These are phyloP conservation scores for Terana coerulea DNA, from an alignment of 768 basidiomycete species.

Conservation along the genomic window DNA sequence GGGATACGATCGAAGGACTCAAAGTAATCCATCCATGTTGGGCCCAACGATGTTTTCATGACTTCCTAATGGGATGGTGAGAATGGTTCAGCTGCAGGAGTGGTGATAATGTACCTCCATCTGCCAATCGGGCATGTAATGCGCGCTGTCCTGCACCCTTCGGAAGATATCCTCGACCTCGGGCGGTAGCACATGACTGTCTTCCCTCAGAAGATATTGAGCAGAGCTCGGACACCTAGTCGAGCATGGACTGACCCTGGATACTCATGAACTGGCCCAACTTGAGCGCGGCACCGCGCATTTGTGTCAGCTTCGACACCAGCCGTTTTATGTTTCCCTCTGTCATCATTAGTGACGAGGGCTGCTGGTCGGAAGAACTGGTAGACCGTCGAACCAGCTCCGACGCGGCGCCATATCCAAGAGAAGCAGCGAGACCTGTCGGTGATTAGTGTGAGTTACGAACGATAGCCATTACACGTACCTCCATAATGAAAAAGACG, in stretches of 20 bases:
- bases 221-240: not conserved
- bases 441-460: not conserved
- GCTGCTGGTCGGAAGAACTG: conserved; percentile 28
- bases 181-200: conserved; percentile 83
- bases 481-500: conserved; percentile 94
- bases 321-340: conserved; percentile 88
- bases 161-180: conserved; percentile 88
- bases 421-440: conserved; percentile 83
- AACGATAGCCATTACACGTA: conserved; percentile 26
- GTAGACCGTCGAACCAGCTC: conserved; percentile 76
- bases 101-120: conserved; percentile 77
- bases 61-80: conserved; percentile 47
- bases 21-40: conserved; percentile 72
- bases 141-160: conserved; percentile 89
- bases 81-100: not conserved
- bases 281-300: conserved; percentile 96
- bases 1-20: conserved; percentile 77
- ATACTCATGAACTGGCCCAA: conserved; percentile 97
- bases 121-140: conserved; percentile 99
- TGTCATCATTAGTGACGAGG: conserved; percentile 72
- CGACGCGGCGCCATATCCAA: conserved; percentile 85
- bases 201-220: conserved; percentile 35
- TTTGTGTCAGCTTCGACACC: conserved; percentile 88
- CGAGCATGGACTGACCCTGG: conserved; percentile 51
- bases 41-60: conserved; percentile 67